phyloP scores from a whole-genome alignment of 495 filamentous ascomycete genomes.

The Penicillium paxilli region DNA sequence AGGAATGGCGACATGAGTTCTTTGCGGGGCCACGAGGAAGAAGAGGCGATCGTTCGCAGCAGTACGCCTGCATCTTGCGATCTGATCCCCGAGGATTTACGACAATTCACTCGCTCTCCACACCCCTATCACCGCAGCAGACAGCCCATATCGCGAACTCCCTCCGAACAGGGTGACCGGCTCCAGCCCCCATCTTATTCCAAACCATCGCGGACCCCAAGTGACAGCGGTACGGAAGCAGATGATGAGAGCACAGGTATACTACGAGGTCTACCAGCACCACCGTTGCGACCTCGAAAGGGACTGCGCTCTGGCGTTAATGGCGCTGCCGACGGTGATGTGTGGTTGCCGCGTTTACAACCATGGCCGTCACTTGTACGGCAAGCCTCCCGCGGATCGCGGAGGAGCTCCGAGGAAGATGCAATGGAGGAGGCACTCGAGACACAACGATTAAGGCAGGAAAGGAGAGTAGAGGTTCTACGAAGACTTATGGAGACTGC shows the following conservation, averaged over 20 bases:
- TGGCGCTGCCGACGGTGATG: slow-evolving; percentile 32
- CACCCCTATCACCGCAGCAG: slow-evolving; percentile 68
- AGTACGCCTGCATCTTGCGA: slow-evolving; percentile 25
- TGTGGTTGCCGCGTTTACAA: slow-evolving; percentile 36
- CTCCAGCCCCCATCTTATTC: slow-evolving; percentile 22
- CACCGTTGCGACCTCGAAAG: slow-evolving; percentile 68
- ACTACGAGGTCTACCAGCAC: slow-evolving; percentile 78
- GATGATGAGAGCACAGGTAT: slow-evolving; percentile 77
- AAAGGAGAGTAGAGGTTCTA: slow-evolving; percentile 44
- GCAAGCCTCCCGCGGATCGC: slow-evolving; percentile 31
- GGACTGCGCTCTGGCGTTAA: slow-evolving; percentile 61
- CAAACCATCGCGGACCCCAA: slow-evolving; percentile 55
- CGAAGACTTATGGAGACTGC: slow-evolving; percentile 45
- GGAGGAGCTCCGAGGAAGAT: slow-evolving; percentile 42
- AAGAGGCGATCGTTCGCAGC: slow-evolving; percentile 23
- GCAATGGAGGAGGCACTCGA: slow-evolving; percentile 26
- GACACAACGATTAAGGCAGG: slow-evolving; percentile 28
- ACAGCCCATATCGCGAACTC: slow-evolving; percentile 19
- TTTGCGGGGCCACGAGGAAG: slow-evolving; percentile 37
- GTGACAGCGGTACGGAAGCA: slow-evolving; percentile 89
- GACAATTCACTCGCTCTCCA: slow-evolving; percentile 68
- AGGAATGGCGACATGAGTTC: slow-evolving; percentile 45
- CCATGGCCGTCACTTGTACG: slow-evolving; percentile 42
- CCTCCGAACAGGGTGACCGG: slow-evolving; percentile 29
- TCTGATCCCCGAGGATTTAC: slow-evolving; percentile 31